Percentiles rank a stretch among this genome's conserved stretches.
Conservation (phyloP, 2,329 filamentous ascomycete species). For the Epichloe sp. region DNA sequence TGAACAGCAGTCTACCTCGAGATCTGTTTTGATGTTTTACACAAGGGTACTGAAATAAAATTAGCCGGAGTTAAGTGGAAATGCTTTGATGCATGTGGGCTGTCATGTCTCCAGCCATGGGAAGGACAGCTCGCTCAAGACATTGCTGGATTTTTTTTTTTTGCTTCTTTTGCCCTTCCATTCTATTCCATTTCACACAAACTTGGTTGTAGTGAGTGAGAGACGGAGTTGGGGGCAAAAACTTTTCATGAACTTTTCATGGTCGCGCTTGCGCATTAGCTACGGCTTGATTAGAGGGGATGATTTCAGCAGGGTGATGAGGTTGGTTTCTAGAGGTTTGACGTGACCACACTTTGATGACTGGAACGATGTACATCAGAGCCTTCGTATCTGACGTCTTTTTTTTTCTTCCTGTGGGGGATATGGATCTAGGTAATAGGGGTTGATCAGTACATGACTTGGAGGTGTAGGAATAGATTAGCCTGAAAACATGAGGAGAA, state of each 20-base stretch:
- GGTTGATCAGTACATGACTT: background rate
- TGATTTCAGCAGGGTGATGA: background rate
- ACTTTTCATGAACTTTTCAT: background rate
- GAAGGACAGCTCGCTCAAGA: background rate
- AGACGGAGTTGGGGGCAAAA: background rate
- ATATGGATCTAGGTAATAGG: background rate
- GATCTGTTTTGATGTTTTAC: background rate
- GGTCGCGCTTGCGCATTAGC: background rate
- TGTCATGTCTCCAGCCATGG: background rate
- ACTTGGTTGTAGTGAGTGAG: no score
- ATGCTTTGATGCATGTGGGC: background rate
- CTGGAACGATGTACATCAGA: constrained; percentile 16
- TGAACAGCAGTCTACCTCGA: background rate
- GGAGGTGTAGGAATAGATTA: no score
- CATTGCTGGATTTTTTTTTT: background rate
- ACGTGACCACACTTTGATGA: constrained; percentile 10
- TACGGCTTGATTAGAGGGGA: background rate
- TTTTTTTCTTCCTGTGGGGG: background rate
- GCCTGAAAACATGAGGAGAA: no score
- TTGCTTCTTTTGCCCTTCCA: background rate
- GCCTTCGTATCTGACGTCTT: background rate
- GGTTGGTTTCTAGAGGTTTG: background rate
- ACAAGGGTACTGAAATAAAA: background rate
- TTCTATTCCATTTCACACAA: background rate
- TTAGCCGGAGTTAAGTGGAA: background rate